These are phyloP conservation scores for Metschnikowia santaceciliae DNA, from an alignment of 805 yeast species.

Conservation along the genomic window DNA sequence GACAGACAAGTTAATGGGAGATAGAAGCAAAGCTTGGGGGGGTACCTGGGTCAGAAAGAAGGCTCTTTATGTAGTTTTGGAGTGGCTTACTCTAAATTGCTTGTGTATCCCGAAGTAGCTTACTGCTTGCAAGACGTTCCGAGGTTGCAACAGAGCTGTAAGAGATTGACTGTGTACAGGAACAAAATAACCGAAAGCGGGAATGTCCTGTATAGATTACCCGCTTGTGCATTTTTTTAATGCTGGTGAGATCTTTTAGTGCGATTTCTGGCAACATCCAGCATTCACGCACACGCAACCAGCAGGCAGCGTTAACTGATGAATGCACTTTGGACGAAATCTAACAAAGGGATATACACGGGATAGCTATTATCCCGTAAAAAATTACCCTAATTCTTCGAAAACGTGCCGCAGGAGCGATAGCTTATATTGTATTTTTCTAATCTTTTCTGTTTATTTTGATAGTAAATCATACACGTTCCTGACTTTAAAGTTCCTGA, in stretches of 20 bases:
- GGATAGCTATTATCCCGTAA: no score
- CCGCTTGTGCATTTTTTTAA: background rate
- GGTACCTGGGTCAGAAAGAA: background rate
- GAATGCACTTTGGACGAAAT: no score
- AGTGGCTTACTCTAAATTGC: background rate
- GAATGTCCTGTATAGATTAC: background rate
- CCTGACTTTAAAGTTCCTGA: no score
- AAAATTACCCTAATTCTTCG: no score
- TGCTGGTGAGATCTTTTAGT: background rate
- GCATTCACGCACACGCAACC: constrained; percentile 1
- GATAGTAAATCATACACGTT: no score
- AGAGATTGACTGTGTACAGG: background rate
- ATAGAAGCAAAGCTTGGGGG: background rate
- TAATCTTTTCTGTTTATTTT: no score
- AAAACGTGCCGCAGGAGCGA: no score
- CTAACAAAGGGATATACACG: no score
- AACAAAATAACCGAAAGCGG: background rate
- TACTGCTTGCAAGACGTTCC: background rate
- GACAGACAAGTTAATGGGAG: background rate
- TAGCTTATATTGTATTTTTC: no score
- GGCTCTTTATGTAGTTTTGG: background rate
- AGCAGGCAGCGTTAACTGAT: background rate
- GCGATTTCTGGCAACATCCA: constrained; percentile 3
- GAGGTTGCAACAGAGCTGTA: constrained; percentile 3
- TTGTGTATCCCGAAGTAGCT: background rate